Percentiles rank a stretch among this genome's conserved stretches.
phyloP scores from a whole-genome alignment of 2,329 filamentous ascomycete genomes.

The Aspergillus hortae region DNA sequence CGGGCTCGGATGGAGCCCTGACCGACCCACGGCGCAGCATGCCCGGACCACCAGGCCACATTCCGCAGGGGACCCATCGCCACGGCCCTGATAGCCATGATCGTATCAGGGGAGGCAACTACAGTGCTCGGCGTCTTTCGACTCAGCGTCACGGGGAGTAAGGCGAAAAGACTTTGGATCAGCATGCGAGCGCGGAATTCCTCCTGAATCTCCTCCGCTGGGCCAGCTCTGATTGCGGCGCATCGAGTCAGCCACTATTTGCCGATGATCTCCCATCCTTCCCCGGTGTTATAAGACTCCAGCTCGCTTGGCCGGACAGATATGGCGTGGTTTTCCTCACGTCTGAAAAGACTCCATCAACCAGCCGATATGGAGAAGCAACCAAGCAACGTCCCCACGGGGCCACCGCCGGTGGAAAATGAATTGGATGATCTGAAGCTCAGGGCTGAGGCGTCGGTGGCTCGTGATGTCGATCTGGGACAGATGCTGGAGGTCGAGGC shows the following conservation, averaged over 20 bases:
- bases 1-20: neutral
- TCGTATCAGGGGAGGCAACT: neutral
- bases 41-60: slow-evolving; percentile 1
- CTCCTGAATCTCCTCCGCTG: neutral
- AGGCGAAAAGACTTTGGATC: neutral
- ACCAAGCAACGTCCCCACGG: slow-evolving; percentile 2
- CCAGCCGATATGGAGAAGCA: slow-evolving; percentile 17
- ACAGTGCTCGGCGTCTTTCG: neutral
- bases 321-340: neutral
- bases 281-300: neutral
- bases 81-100: neutral
- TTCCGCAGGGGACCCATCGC: neutral
- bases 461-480: slow-evolving; percentile 25
- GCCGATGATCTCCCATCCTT: neutral
- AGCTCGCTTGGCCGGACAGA: neutral
- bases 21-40: neutral
- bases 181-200: neutral
- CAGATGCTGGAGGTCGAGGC: slow-evolving; percentile 21
- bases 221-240: neutral
- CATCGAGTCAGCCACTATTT: neutral
- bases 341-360: neutral
- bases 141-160: neutral
- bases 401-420: neutral
- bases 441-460: slow-evolving; percentile 10
- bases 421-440: slow-evolving; percentile 18